Conservation (phyloP, 1,139 yeast species). For the Saccharomyces hybrid region DNA sequence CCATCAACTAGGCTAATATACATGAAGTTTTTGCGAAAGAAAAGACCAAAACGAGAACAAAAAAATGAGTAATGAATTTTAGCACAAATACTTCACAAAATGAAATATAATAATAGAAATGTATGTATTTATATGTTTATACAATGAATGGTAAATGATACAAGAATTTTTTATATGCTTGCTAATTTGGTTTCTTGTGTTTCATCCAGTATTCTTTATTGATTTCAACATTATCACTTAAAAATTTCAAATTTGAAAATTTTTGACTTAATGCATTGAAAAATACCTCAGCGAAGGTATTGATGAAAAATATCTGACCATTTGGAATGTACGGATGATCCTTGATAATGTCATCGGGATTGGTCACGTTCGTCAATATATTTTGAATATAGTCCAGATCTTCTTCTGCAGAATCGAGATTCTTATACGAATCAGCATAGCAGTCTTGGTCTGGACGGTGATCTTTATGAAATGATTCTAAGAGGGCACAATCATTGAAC, state of each 20-base stretch:
- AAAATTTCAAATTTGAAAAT: slow-evolving; percentile 50
- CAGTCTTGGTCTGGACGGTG: background rate
- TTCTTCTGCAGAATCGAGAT: background rate
- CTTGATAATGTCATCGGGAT: slow-evolving; percentile 26
- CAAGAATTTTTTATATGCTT: background rate
- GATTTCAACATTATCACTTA: slow-evolving; percentile 35
- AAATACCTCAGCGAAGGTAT: slow-evolving; percentile 70
- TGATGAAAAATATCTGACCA: slow-evolving; percentile 79
- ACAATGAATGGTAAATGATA: background rate
- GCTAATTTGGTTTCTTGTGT: slow-evolving; percentile 4
- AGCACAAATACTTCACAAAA: background rate
- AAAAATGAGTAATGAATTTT: background rate
- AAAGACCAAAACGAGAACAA: too few species aligned
- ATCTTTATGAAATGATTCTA: slow-evolving; percentile 40
- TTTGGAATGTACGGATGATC: slow-evolving; percentile 47
- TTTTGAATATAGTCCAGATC: slow-evolving; percentile 2
- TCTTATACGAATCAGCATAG: background rate
- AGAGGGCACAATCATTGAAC: slow-evolving; percentile 56
- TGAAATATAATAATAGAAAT: background rate
- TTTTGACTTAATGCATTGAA: slow-evolving; percentile 55
- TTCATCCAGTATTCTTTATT: slow-evolving; percentile 39
- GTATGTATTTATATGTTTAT: background rate
- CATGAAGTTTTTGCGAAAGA: background rate
- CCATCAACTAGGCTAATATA: too few species aligned
- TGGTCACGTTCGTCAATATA: slow-evolving; percentile 7